Percentiles rank a stretch among this genome's conserved stretches.
Conservation (phyloP, 106 monocot species). For the Alisma plantagoaquatica region DNA sequence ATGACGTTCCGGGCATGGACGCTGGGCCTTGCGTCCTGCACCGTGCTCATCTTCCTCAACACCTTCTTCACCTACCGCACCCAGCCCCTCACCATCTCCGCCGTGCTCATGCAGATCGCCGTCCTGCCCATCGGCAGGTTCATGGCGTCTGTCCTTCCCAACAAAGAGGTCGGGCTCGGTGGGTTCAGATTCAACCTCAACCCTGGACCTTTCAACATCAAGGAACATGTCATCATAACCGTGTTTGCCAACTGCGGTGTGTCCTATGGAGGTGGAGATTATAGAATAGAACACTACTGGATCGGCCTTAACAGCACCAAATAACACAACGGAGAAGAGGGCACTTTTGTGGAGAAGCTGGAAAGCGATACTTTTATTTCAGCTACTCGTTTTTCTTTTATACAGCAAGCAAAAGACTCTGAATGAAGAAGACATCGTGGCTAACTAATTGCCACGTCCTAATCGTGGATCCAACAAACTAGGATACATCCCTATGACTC, state of each 20-base stretch:
- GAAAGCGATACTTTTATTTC: no score
- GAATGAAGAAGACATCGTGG: no score
- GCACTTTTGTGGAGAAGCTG: no score
- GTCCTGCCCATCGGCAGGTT: constrained; percentile 30
- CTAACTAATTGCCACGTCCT: no score
- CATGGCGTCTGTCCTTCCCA: constrained; percentile 16
- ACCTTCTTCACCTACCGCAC: constrained; percentile 39
- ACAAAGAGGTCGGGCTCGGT: constrained; percentile 10
- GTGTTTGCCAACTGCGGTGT: constrained; percentile 45
- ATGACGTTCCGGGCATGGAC: constrained; percentile 35
- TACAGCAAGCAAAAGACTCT: no score
- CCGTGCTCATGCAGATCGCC: constrained; percentile 28
- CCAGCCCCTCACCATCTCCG: constrained; percentile 27
- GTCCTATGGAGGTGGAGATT: no score
- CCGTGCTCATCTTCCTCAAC: constrained; percentile 25
- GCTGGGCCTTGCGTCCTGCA: constrained; percentile 27
- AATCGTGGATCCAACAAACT: no score
- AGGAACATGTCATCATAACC: constrained; percentile 60
- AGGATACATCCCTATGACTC: no score
- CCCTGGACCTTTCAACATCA: constrained; percentile 46
- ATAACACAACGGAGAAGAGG: no score
- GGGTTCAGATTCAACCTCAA: constrained; percentile 40
- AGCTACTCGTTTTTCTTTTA: no score
- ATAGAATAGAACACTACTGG: no score
- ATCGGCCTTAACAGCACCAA: no score